A percentile compares a stretch with the other conserved stretches of the same genome.
phyloP scores from a whole-genome alignment of 495 filamentous ascomycete species.

The Tirmania nivea region DNA sequence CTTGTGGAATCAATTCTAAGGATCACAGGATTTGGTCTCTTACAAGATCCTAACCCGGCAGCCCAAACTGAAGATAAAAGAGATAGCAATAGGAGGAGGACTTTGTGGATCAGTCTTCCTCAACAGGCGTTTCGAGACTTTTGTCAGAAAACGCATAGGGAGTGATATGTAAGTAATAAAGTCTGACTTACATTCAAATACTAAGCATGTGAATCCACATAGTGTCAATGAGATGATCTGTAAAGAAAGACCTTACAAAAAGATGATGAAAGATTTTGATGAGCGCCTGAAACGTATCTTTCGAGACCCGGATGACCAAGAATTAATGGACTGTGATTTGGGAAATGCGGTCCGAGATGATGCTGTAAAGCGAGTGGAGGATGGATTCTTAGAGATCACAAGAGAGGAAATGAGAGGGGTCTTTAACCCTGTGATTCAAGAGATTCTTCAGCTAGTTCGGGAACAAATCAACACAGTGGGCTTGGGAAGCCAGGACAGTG shows the following conservation, averaged over 20 bases:
- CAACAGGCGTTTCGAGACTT: constrained; percentile 6
- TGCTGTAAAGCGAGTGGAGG: constrained; percentile 34
- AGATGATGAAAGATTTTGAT: constrained; percentile 43
- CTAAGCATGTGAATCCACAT: constrained; percentile 35
- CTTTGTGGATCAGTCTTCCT: constrained; percentile 6
- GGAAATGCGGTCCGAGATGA: constrained; percentile 27
- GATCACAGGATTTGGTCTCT: constrained; percentile 21
- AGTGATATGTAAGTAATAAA: constrained; percentile 8
- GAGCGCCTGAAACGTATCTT: constrained; percentile 36
- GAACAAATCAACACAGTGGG: constrained; percentile 35
- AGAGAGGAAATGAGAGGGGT: constrained; percentile 37
- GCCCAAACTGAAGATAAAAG: constrained; percentile 1
- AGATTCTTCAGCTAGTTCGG: constrained; percentile 38
- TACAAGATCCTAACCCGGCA: constrained; percentile 28
- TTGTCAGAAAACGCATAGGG: constrained; percentile 6
- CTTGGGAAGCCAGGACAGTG: background rate
- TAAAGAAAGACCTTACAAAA: constrained; percentile 38
- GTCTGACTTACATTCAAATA: constrained; percentile 26
- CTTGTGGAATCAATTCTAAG: background rate
- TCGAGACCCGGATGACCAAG: constrained; percentile 22
- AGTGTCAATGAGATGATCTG: constrained; percentile 40
- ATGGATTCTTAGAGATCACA: constrained; percentile 38
- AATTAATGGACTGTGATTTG: background rate
- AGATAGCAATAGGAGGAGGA: constrained; percentile 3
- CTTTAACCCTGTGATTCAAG: constrained; percentile 43